These are phyloP conservation scores for Mucor mucedo DNA, from an alignment of 371 early-diverging fungal genomes.

Conservation along the genomic window DNA sequence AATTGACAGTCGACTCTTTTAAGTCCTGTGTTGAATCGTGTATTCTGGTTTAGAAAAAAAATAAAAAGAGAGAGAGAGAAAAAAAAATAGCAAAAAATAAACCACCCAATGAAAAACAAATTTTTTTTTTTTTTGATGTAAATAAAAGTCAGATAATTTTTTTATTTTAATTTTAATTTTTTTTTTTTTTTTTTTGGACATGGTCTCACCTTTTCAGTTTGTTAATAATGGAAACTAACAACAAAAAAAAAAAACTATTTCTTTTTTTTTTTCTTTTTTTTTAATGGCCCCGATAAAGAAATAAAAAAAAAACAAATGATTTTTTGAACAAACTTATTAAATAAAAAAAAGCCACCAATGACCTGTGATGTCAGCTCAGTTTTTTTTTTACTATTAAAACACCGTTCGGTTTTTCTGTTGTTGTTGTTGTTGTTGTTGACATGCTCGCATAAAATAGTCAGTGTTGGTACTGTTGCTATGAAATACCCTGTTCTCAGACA, in stretches of 20 bases:
- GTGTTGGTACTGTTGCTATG: too few relatives aligned
- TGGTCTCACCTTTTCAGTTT: slow-evolving; percentile 23
- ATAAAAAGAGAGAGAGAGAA: neutral
- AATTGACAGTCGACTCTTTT: slow-evolving; percentile 4
- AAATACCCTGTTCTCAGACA: too few relatives aligned
- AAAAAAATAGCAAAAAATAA: slow-evolving; percentile 1
- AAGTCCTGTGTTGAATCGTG: slow-evolving; percentile 14
- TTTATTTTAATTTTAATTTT: neutral
- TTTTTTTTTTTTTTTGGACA: neutral
- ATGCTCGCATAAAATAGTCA: too few relatives aligned
- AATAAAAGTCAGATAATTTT: slow-evolving; percentile 6
- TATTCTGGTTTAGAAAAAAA: slow-evolving; percentile 2
- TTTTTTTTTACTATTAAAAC: too few relatives aligned
- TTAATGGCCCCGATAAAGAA: neutral
- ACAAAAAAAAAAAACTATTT: neutral
- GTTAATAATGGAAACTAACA: slow-evolving; percentile 5
- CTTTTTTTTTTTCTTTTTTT: too few relatives aligned
- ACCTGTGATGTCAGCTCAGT: too few relatives aligned
- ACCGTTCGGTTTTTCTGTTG: too few relatives aligned
- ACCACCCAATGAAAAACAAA: neutral
- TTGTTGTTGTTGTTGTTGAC: too few relatives aligned
- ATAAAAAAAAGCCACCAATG: too few relatives aligned
- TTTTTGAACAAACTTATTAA: neutral
- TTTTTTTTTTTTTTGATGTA: neutral
- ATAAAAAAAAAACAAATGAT: slow-evolving; percentile 9